Percentiles rank a stretch among this genome's conserved stretches.
phyloP scores from a whole-genome alignment of 2,329 filamentous ascomycete species.

The Madurella fahalii region DNA sequence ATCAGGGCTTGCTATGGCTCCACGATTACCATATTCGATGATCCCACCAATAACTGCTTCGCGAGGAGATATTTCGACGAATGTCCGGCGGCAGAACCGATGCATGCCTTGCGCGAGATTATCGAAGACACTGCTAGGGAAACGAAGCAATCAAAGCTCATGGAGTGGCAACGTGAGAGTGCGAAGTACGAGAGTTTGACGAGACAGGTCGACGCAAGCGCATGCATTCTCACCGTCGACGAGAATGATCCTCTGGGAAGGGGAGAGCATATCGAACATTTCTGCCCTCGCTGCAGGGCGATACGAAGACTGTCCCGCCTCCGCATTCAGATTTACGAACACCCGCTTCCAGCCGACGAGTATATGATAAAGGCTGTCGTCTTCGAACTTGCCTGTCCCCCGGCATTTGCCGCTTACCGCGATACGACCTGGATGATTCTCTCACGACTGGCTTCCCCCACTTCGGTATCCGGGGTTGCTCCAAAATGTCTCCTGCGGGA shows the following conservation, averaged over 20 bases:
- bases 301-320: constrained; percentile 30
- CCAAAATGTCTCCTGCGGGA: constrained; percentile 15
- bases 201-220: constrained; percentile 28
- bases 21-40: constrained; percentile 45
- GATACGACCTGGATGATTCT: constrained; percentile 40
- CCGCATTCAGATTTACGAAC: constrained; percentile 37
- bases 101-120: constrained; percentile 17
- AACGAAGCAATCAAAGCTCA: constrained; percentile 25
- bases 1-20: background rate
- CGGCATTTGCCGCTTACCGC: constrained; percentile 36
- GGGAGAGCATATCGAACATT: constrained; percentile 23
- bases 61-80: constrained; percentile 43
- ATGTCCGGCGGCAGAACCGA: constrained; percentile 23
- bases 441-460: constrained; percentile 26
- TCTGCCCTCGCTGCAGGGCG: constrained; percentile 36
- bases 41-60: constrained; percentile 39
- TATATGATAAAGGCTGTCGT: constrained; percentile 33
- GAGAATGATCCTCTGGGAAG: constrained; percentile 16
- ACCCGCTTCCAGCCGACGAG: constrained; percentile 35
- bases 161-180: constrained; percentile 33
- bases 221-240: constrained; percentile 31
- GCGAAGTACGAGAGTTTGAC: constrained; percentile 32
- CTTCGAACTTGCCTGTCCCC: constrained; percentile 40
- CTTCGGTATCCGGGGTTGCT: background rate
- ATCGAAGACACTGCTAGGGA: constrained; percentile 27